Conservation (phyloP, 495 filamentous ascomycete species). For the Talaromyces trachyspermus region DNA sequence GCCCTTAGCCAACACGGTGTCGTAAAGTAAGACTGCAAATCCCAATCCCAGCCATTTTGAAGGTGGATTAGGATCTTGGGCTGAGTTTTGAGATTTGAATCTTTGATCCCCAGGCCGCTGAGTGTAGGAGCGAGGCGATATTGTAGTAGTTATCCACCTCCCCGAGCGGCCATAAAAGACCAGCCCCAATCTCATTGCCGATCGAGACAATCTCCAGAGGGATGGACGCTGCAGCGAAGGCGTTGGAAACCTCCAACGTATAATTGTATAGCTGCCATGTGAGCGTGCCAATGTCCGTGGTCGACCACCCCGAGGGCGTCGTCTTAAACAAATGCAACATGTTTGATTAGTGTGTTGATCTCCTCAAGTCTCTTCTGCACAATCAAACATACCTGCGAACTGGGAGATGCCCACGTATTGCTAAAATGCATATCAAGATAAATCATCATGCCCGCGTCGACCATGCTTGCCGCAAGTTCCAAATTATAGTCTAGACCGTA, state of each 20-base stretch:
- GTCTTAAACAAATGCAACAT: conserved; percentile 16
- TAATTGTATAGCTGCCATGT: conserved; percentile 59
- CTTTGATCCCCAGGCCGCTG: conserved; percentile 56
- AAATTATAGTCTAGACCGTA: conserved; percentile 68
- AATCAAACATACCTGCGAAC: conserved; percentile 27
- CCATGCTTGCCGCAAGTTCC: conserved; percentile 54
- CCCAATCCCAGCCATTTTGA: conserved; percentile 64
- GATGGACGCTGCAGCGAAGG: conserved; percentile 46
- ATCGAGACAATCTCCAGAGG: conserved; percentile 57
- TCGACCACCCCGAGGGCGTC: conserved; percentile 55
- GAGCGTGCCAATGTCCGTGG: conserved; percentile 47
- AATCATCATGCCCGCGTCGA: conserved; percentile 54
- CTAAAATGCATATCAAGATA: conserved; percentile 67
- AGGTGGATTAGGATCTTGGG: conserved; percentile 63
- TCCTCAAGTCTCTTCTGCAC: no score
- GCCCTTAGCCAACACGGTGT: conserved; percentile 44
- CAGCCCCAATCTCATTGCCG: conserved; percentile 61
- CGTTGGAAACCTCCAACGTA: conserved; percentile 52
- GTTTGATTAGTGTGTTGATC: no score
- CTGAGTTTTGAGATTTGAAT: conserved; percentile 45
- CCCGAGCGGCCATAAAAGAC: conserved; percentile 59
- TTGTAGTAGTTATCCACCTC: conserved; percentile 44
- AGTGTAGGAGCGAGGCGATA: conserved; percentile 54
- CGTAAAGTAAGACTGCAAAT: conserved; percentile 57
- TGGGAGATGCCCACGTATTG: conserved; percentile 55